Conservation (phyloP, 805 yeast species). For the Metschnikowia amazonensis region DNA sequence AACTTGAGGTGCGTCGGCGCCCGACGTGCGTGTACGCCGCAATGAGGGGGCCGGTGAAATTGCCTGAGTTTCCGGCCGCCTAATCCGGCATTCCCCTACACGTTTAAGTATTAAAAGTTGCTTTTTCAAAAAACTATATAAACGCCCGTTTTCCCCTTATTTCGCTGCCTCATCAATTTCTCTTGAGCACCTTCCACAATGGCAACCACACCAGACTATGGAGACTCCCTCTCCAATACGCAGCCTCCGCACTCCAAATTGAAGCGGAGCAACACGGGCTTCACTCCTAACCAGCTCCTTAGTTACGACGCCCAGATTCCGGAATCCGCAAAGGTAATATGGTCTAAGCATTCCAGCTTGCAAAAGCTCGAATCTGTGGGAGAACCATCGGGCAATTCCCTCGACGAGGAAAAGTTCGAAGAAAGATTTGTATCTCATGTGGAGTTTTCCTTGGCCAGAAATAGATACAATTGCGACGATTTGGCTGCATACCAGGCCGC, state of each 20-base stretch:
- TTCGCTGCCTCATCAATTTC: neutral
- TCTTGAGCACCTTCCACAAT: neutral
- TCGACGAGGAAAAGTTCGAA: conserved; percentile 57
- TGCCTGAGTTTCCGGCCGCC: conserved; percentile 2
- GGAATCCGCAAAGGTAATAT: conserved; percentile 64
- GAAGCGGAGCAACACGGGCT: conserved; percentile 81
- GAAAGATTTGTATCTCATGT: conserved; percentile 74
- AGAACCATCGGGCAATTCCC: conserved; percentile 17
- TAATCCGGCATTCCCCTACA: neutral
- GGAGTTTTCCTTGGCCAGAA: conserved; percentile 87
- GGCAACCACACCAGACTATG: neutral
- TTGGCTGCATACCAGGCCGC: conserved; percentile 92
- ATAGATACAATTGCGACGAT: conserved; percentile 86
- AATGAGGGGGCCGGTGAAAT: conserved; percentile 1
- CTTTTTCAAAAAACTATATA: neutral
- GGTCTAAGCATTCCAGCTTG: conserved; percentile 67
- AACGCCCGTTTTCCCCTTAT: neutral
- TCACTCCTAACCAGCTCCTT: conserved; percentile 84
- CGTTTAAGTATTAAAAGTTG: neutral
- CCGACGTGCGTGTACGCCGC: conserved; percentile 2
- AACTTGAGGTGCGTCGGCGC: conserved; percentile 3
- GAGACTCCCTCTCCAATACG: neutral
- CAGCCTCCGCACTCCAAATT: conserved; percentile 40
- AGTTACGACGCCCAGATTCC: conserved; percentile 82
- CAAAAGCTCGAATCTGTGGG: conserved; percentile 19